Evolutionary conservation across 78 protist species (phyloP).

Genomic region (Corallochytrium limacisporum): DNA sequence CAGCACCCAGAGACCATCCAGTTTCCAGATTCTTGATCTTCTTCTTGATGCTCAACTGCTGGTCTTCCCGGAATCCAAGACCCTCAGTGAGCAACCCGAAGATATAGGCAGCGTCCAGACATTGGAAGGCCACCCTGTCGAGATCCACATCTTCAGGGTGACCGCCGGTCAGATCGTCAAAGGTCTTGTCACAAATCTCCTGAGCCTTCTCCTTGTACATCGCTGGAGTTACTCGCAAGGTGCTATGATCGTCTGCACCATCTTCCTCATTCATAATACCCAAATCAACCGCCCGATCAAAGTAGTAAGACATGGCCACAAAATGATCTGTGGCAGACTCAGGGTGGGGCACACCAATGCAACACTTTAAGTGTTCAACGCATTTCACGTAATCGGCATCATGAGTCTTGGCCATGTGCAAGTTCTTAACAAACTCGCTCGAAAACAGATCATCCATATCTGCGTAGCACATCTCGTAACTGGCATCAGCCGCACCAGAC

Average conservation of each 20-base stretch:
- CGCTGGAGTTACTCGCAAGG: no score
- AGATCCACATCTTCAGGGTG: neutral
- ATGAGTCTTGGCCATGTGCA: neutral
- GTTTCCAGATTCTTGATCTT: constrained; percentile 13
- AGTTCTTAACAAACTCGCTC: neutral
- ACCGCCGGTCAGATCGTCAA: no score
- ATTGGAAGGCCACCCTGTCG: constrained; percentile 2
- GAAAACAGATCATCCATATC: neutral
- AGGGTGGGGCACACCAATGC: neutral
- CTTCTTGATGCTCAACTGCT: neutral
- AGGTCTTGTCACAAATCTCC: no score
- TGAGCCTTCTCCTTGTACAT: no score
- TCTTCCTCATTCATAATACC: no score
- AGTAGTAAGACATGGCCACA: constrained; percentile 9
- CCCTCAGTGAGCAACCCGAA: neutral
- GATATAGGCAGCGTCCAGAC: constrained; percentile 23
- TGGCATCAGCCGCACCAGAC: neutral
- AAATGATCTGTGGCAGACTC: neutral
- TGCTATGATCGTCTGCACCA: no score
- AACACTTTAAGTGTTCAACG: neutral
- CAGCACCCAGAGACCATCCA: constrained; percentile 30
- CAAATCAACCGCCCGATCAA: neutral
- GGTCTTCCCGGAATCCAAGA: neutral
- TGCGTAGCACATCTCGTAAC: neutral
- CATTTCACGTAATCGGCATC: neutral